phyloP scores from a whole-genome alignment of 257 asterid genomes.

The Ocimum tenuiflorum region DNA sequence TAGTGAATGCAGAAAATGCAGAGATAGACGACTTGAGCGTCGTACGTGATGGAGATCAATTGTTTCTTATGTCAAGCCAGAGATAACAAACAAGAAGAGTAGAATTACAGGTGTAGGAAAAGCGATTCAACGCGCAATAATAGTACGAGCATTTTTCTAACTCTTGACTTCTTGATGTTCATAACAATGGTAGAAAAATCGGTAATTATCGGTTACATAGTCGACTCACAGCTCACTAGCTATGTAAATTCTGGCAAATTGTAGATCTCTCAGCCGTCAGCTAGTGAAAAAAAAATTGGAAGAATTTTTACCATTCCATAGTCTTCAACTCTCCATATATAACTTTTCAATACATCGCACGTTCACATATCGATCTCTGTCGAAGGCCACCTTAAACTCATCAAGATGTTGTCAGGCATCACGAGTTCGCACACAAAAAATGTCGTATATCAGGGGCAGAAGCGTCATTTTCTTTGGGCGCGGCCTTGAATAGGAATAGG shows the following conservation, averaged over 20 bases:
- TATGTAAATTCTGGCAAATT: slow-evolving; percentile 23
- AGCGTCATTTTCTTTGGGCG: slow-evolving; percentile 32
- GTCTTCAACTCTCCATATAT: slow-evolving; percentile 8
- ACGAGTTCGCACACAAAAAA: no score
- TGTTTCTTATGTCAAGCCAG: slow-evolving; percentile 43
- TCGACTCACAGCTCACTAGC: slow-evolving; percentile 9
- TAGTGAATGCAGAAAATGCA: slow-evolving; percentile 57
- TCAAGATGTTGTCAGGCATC: slow-evolving; percentile 16
- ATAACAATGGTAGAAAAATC: slow-evolving; percentile 13
- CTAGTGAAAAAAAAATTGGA: slow-evolving; percentile 3
- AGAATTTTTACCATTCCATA: slow-evolving; percentile 9
- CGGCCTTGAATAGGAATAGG: slow-evolving; percentile 62
- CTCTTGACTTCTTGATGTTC: slow-evolving; percentile 14
- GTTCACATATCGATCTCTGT: slow-evolving; percentile 17
- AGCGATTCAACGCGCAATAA: slow-evolving; percentile 18
- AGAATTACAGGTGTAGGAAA: slow-evolving; percentile 18
- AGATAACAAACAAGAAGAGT: slow-evolving; percentile 7
- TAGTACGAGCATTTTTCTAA: slow-evolving; percentile 15
- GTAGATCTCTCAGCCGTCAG: slow-evolving; percentile 13
- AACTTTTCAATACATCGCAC: slow-evolving; percentile 17
- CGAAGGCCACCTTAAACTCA: slow-evolving; percentile 12
- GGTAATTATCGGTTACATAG: slow-evolving; percentile 23
- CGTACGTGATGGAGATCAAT: slow-evolving; percentile 78
- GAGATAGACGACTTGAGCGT: slow-evolving; percentile 72
- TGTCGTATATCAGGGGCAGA: slow-evolving; percentile 5